phyloP scores from a whole-genome alignment of 371 early-diverging fungal genomes.

The Circinella umbellata region DNA sequence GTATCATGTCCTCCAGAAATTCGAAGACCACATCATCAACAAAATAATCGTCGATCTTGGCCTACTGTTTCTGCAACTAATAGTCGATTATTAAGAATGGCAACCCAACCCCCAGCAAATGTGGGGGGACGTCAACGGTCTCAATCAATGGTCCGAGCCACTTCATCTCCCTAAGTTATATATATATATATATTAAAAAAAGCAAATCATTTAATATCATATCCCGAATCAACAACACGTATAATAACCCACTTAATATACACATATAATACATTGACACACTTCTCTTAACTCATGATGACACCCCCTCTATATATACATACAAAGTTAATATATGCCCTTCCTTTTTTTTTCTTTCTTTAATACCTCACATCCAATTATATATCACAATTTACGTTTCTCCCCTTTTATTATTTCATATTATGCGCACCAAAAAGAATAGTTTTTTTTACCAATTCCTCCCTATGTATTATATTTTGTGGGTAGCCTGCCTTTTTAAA shows the following conservation, averaged over 20 bases:
- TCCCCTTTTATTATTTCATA: background rate
- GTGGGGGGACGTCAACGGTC: slow-evolving; percentile 10
- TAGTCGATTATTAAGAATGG: slow-evolving; percentile 19
- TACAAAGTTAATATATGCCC: background rate
- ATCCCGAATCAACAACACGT: background rate
- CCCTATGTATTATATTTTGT: background rate
- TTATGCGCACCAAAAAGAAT: background rate
- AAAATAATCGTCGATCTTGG: background rate
- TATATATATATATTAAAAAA: background rate
- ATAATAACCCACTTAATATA: background rate
- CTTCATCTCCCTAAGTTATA: slow-evolving; percentile 12
- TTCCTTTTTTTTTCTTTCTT: background rate
- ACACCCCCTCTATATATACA: background rate
- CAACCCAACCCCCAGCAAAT: slow-evolving; percentile 6
- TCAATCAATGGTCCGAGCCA: slow-evolving; percentile 17
- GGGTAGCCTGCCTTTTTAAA: background rate
- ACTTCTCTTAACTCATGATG: background rate
- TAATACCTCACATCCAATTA: background rate
- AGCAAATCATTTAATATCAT: background rate
- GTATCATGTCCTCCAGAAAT: slow-evolving; percentile 10
- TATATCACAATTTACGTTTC: slow-evolving; percentile 7
- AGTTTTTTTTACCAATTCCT: too few species aligned
- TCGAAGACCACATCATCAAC: too few species aligned
- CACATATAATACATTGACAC: too few species aligned
- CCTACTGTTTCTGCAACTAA: background rate